A percentile compares a stretch with the other conserved stretches of the same genome.
These are phyloP conservation scores for Boletus huronensis DNA, from an alignment of 768 basidiomycete genomes.

Conservation along the genomic window DNA sequence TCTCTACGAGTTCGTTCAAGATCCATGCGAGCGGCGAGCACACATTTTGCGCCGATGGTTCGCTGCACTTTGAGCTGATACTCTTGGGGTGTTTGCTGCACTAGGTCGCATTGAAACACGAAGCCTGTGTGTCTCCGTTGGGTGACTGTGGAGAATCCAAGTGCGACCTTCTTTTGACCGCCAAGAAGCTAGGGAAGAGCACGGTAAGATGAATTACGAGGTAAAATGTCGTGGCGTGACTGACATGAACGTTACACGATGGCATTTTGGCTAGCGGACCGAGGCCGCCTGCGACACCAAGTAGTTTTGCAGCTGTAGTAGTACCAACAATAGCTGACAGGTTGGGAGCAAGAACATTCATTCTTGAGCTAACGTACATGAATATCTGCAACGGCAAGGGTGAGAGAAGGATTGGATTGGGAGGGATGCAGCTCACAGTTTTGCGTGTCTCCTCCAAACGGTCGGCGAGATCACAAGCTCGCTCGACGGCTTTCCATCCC, in stretches of 20 bases:
- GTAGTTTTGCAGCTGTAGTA: constrained; percentile 95
- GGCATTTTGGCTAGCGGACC: constrained; percentile 91
- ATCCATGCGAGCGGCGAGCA: constrained; percentile 90
- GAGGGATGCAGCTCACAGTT: constrained; percentile 47
- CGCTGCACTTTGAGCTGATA: constrained; percentile 90
- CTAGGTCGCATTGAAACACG: constrained; percentile 90
- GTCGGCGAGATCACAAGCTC: constrained; percentile 87
- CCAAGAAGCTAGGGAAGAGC: constrained; percentile 74
- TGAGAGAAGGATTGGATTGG: constrained; percentile 1
- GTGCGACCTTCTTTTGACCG: constrained; percentile 87
- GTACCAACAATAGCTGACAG: constrained; percentile 98
- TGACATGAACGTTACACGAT: constrained; percentile 88
- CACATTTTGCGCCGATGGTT: constrained; percentile 89
- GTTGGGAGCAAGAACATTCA: constrained; percentile 98
- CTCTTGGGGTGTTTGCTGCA: constrained; percentile 81
- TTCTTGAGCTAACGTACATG: constrained; percentile 98
- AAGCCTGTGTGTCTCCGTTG: constrained; percentile 95
- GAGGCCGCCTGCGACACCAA: constrained; percentile 95
- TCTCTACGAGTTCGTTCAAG: constrained; percentile 80
- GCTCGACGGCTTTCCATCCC: constrained; percentile 78
- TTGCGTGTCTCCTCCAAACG: constrained; percentile 85
- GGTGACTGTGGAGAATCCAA: constrained; percentile 85
- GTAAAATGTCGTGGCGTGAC: constrained; percentile 26
- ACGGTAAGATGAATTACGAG: background rate
- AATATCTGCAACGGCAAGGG: constrained; percentile 65